Evolutionary conservation across 441 rosid genomes (phyloP), one percentile per base, ranked within the genome.

Genomic region (Erodium trifolium): DNA sequence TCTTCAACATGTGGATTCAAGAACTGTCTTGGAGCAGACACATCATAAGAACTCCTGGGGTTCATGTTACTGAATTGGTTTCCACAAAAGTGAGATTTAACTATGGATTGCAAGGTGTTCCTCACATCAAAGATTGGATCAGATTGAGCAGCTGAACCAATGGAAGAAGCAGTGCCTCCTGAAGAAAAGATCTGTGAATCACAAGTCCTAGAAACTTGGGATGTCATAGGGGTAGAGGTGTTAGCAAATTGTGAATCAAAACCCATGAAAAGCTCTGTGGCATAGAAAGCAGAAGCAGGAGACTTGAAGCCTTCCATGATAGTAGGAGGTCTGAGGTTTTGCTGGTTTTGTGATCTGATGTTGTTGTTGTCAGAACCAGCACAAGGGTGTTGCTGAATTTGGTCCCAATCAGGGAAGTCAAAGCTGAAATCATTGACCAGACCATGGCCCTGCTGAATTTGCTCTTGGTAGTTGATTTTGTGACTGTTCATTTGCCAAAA

Each of bases 251-350:
- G 73, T 66, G 69, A 72, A 34, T 79, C 86, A 11, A 84, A 79
- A 17, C 89, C 80, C 81, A 88, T 83, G 70, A 59, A 79, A 39
- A 74, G 77, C 71, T 89, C 93, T 0, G 82, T 77, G 49, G 91
- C 85, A 60, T 80, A 81, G 72, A 87, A 88, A 34, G 89, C 90
- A 35, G 85, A 83, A 65, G 87, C 78, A 0, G 92, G 84, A 5
- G 88, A 80, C 34, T 80, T 80, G 60, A 84, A 89, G 19, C 82
- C 81, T 60, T 81, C 76, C 87, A 85, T 70, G 67, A 87, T 84
- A 73, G 84, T 74, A 67, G 76, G 66, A 72, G 80, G 79, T 59
- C 75, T 75, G 12, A 43, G 41, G 67, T 66, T 70, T 35, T 74
- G 80, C 18, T 65, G 76, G 10, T 31, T 75, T 11, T 53, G 8